These are phyloP conservation scores for Neonectria punicea DNA, from an alignment of 2,329 filamentous ascomycete genomes.

Conservation along the genomic window DNA sequence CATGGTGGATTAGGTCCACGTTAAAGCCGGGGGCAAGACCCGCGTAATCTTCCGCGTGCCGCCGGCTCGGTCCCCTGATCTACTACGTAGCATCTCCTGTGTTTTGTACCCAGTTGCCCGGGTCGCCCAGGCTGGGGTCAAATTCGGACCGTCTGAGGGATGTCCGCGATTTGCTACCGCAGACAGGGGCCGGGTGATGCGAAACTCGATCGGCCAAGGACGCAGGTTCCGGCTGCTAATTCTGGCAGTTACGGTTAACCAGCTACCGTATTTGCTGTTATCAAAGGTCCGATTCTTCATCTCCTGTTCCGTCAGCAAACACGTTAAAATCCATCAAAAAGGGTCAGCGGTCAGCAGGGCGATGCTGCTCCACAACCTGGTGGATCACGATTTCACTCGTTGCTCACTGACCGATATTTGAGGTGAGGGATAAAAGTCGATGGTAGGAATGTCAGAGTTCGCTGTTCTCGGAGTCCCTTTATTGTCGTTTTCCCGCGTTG, in stretches of 20 bases:
- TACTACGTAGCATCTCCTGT: not conserved
- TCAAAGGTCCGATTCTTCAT: not conserved
- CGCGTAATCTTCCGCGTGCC: not conserved
- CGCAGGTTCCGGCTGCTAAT: not conserved
- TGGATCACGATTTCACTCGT: too few species aligned
- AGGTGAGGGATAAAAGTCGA: too few species aligned
- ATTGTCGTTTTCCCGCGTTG: too few species aligned
- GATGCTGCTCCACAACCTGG: too few species aligned
- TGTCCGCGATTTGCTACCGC: not conserved
- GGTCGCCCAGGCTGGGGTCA: not conserved
- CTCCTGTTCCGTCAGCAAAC: not conserved
- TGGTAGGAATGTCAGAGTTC: too few species aligned
- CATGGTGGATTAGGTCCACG: constrained; percentile 9
- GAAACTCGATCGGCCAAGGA: not conserved
- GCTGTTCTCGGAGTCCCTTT: too few species aligned
- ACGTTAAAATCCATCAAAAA: not conserved
- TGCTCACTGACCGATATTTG: too few species aligned
- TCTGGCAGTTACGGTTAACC: not conserved
- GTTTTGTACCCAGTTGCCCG: not conserved
- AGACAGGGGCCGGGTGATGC: not conserved
- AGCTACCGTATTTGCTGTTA: not conserved
- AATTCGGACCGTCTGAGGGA: not conserved
- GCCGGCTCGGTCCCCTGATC: not conserved
- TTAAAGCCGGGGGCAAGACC: not conserved
- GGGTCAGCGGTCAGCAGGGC: too few species aligned